phyloP scores from a whole-genome alignment of 306 rosid genomes.

The Morella rubra region DNA sequence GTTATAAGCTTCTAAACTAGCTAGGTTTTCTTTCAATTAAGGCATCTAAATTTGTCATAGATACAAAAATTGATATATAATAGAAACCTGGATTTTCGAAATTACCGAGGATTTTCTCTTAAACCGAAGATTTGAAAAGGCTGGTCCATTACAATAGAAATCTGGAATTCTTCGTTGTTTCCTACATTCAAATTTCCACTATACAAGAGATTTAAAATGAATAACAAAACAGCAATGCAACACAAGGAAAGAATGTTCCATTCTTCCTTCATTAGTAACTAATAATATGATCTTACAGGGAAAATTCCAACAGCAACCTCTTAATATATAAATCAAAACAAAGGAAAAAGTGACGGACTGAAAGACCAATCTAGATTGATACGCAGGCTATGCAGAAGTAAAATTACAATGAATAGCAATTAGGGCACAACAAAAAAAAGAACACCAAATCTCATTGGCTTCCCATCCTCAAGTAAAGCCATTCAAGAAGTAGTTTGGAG shows the following conservation, averaged over 20 bases:
- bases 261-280: conserved; percentile 22
- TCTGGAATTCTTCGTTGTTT: no score
- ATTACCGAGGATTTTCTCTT: no score
- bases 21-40: no score
- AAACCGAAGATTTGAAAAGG: no score
- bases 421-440: conserved; percentile 33
- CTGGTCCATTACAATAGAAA: no score
- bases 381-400: conserved; percentile 44
- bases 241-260: conserved; percentile 29
- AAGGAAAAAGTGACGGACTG: conserved; percentile 23
- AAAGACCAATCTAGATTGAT: conserved; percentile 51
- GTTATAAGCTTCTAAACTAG: no score
- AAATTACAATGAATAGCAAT: conserved; percentile 36
- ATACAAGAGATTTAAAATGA: not conserved
- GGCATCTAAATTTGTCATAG: no score
- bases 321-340: conserved; percentile 36
- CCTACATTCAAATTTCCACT: no score
- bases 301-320: conserved; percentile 34
- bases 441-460: conserved; percentile 29
- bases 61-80: no score
- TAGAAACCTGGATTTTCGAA: no score
- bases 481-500: not conserved
- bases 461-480: conserved; percentile 23
- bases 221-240: not conserved
- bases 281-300: conserved; percentile 26